phyloP scores from a whole-genome alignment of 2,329 filamentous ascomycete species.

The Niveomyces coronatus region DNA sequence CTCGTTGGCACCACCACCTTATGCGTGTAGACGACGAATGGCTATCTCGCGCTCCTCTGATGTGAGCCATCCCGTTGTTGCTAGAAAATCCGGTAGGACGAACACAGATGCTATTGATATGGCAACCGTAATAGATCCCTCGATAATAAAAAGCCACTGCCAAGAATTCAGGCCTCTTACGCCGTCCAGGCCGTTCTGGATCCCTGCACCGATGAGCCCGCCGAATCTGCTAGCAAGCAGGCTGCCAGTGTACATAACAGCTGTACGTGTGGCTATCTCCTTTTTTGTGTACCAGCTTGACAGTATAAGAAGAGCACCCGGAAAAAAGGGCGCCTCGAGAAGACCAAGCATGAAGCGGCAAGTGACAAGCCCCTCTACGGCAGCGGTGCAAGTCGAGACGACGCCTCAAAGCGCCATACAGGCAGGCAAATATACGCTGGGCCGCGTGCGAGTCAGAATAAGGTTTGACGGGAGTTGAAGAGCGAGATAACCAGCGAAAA shows the following conservation, averaged over 20 bases:
- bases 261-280: constrained; percentile 47
- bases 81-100: constrained; percentile 41
- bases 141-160: constrained; percentile 58
- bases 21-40: constrained; percentile 38
- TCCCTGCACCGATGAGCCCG: constrained; percentile 38
- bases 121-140: constrained; percentile 30
- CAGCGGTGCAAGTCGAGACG: constrained; percentile 36
- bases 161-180: constrained; percentile 36
- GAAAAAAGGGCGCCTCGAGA: constrained; percentile 41
- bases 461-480: constrained; percentile 55
- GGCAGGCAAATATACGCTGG: constrained; percentile 40
- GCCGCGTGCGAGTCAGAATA: constrained; percentile 41
- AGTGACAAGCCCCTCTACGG: constrained; percentile 29
- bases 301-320: constrained; percentile 37
- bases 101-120: constrained; percentile 24
- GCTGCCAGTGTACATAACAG: constrained; percentile 48
- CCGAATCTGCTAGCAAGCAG: constrained; percentile 41
- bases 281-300: constrained; percentile 33
- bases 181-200: constrained; percentile 34
- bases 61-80: constrained; percentile 40
- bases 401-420: constrained; percentile 34
- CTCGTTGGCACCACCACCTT: constrained; percentile 34
- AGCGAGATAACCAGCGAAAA: constrained; percentile 50
- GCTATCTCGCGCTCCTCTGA: constrained; percentile 41
- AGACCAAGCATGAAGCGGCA: constrained; percentile 36